Percentiles rank a stretch among this genome's conserved stretches.
Evolutionary conservation across 2,329 filamentous ascomycete species (phyloP).

Genomic region (Cladosporium sp.): DNA sequence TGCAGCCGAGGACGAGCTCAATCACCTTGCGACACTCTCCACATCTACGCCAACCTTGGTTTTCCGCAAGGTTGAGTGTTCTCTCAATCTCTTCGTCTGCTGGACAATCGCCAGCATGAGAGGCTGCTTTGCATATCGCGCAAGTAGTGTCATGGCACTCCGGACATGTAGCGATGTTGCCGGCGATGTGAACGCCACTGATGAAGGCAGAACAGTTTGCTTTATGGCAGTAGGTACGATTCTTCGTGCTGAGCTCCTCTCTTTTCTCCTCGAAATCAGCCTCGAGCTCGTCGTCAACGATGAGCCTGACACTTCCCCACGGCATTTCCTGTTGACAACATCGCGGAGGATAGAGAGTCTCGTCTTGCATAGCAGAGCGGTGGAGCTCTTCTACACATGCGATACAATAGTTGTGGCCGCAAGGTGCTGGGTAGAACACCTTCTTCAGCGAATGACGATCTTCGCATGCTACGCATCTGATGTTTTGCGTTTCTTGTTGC

Average conservation of each 20-base stretch:
- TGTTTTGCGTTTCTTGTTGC: background rate
- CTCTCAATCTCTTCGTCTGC: conserved; percentile 39
- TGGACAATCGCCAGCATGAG: conserved; percentile 48
- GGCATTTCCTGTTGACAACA: conserved; percentile 48
- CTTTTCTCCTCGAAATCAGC: conserved; percentile 42
- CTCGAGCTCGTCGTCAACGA: conserved; percentile 36
- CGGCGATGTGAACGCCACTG: conserved; percentile 23
- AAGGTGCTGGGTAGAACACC: conserved; percentile 26
- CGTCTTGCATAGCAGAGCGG: conserved; percentile 41
- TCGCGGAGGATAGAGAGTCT: conserved; percentile 52
- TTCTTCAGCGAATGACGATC: conserved; percentile 15
- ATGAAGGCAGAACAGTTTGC: conserved; percentile 48
- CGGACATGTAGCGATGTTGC: conserved; percentile 38
- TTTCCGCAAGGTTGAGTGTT: conserved; percentile 38
- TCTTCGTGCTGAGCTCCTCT: conserved; percentile 44
- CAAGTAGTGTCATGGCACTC: conserved; percentile 47
- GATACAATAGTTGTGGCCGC: conserved; percentile 49
- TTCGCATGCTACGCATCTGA: conserved; percentile 15
- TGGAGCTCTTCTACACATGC: conserved; percentile 48
- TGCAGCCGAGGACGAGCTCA: conserved; percentile 49
- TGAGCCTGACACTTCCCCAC: conserved; percentile 28
- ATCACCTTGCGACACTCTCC: conserved; percentile 44
- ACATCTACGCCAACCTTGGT: conserved; percentile 52
- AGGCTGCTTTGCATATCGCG: conserved; percentile 44
- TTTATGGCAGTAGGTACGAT: conserved; percentile 51